These are phyloP conservation scores for Piedraia hortae DNA, from an alignment of 2,329 filamentous ascomycete genomes.

Conservation along the genomic window DNA sequence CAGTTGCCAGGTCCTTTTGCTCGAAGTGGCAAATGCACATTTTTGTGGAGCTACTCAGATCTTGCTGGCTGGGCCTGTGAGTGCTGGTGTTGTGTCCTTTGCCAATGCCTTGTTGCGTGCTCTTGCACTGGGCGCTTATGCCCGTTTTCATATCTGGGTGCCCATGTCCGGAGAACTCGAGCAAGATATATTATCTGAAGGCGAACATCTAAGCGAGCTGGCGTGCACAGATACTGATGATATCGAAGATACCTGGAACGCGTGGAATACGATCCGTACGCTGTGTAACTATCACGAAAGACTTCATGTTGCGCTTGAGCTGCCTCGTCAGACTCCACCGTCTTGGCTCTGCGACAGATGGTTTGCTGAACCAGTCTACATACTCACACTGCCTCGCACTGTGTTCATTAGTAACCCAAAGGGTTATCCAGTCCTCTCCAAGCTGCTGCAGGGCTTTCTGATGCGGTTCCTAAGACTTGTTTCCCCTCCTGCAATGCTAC, in stretches of 20 bases:
- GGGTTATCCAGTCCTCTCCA: slow-evolving; percentile 30
- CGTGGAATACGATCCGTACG: slow-evolving; percentile 68
- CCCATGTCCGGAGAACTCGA: slow-evolving; percentile 56
- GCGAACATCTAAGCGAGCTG: slow-evolving; percentile 26
- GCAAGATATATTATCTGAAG: slow-evolving; percentile 24
- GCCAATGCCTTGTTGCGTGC: slow-evolving; percentile 62
- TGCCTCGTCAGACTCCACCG: slow-evolving; percentile 31
- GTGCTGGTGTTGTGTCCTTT: slow-evolving; percentile 38
- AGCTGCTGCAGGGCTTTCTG: slow-evolving; percentile 29
- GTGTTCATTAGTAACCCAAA: slow-evolving; percentile 30
- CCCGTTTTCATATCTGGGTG: slow-evolving; percentile 56
- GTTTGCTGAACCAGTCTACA: slow-evolving; percentile 33
- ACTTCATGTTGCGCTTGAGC: slow-evolving; percentile 22
- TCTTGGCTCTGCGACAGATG: slow-evolving; percentile 29
- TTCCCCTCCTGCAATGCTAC: slow-evolving; percentile 30
- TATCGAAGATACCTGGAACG: slow-evolving; percentile 39
- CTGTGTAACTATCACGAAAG: slow-evolving; percentile 42
- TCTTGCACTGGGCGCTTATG: slow-evolving; percentile 42
- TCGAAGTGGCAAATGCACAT: slow-evolving; percentile 81
- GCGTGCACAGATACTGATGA: slow-evolving; percentile 12
- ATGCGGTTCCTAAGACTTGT: slow-evolving; percentile 29
- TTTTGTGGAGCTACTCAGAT: slow-evolving; percentile 78
- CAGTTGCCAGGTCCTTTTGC: slow-evolving; percentile 66
- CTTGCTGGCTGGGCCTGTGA: slow-evolving; percentile 40
- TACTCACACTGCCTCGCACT: slow-evolving; percentile 24